These are phyloP conservation scores for Zymoseptoria ardabiliae DNA, from an alignment of 2,329 filamentous ascomycete genomes.

Conservation along the genomic window DNA sequence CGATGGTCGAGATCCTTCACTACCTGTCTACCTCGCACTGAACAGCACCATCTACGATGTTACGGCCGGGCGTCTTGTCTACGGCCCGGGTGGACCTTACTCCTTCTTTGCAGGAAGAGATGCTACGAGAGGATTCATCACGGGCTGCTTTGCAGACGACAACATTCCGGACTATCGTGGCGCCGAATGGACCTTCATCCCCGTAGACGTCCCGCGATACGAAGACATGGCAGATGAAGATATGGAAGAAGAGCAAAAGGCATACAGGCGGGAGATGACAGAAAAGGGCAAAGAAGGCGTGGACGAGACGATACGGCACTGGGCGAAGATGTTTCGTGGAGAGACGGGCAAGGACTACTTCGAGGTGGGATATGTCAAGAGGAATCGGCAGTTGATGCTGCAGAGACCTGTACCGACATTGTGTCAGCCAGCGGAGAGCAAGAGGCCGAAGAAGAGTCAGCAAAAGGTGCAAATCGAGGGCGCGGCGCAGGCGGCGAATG, in stretches of 20 bases:
- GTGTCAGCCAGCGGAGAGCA: conserved; percentile 55
- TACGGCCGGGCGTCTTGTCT: conserved; percentile 46
- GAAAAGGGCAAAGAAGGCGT: conserved; percentile 59
- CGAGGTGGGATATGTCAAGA: conserved; percentile 66
- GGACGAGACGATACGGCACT: conserved; percentile 63
- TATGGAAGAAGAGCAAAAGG: conserved; percentile 20
- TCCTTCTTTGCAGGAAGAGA: conserved; percentile 79
- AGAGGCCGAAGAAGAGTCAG: conserved; percentile 57
- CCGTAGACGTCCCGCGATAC: conserved; percentile 44
- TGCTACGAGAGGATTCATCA: conserved; percentile 81
- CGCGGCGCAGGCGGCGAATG: conserved; percentile 1
- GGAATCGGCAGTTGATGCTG: conserved; percentile 55
- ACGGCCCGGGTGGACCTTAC: conserved; percentile 73
- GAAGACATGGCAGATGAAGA: conserved; percentile 19
- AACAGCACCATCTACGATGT: conserved; percentile 86
- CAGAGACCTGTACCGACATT: conserved; percentile 35
- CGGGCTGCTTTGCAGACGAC: conserved; percentile 85
- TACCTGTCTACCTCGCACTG: conserved; percentile 84
- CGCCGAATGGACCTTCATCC: conserved; percentile 74
- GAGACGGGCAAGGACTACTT: conserved; percentile 67
- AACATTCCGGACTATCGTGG: conserved; percentile 76
- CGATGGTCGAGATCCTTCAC: conserved; percentile 66
- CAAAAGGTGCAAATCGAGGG: conserved; percentile 34
- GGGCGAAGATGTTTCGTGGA: conserved; percentile 69
- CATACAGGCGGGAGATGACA: conserved; percentile 53